Conservation (phyloP, 441 rosid species). For the Rhodomyrtus psidioides region DNA sequence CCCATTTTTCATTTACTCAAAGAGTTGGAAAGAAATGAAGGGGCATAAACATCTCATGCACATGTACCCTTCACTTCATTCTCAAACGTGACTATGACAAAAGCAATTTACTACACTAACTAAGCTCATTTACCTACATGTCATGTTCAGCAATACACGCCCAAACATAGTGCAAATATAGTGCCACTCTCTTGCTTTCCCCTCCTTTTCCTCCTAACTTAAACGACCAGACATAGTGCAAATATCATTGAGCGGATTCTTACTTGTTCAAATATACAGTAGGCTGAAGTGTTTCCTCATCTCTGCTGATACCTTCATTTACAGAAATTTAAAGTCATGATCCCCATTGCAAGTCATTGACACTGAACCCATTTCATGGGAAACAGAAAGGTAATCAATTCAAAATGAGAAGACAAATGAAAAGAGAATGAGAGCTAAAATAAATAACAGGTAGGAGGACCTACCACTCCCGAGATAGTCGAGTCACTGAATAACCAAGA, state of each 20-base stretch:
- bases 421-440: neutral
- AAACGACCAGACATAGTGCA: neutral
- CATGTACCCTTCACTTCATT: neutral
- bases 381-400: neutral
- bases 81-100: neutral
- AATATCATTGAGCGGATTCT: constrained; percentile 8
- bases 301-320: constrained; percentile 61
- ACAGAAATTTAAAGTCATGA: neutral
- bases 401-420: neutral
- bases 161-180: neutral
- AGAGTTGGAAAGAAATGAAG: neutral
- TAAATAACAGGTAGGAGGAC: neutral
- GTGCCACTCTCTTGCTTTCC: neutral
- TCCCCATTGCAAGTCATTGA: neutral
- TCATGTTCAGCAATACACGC: neutral
- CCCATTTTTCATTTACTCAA: neutral
- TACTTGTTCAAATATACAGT: constrained; percentile 79
- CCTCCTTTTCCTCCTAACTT: neutral
- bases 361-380: neutral
- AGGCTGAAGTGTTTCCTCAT: constrained; percentile 83
- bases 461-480: neutral
- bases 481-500: neutral
- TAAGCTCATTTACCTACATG: neutral
- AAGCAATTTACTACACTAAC: neutral
- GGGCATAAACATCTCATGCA: neutral